Conservation (phyloP, 1,139 yeast species). For the Debaryomyces subglobosus region DNA sequence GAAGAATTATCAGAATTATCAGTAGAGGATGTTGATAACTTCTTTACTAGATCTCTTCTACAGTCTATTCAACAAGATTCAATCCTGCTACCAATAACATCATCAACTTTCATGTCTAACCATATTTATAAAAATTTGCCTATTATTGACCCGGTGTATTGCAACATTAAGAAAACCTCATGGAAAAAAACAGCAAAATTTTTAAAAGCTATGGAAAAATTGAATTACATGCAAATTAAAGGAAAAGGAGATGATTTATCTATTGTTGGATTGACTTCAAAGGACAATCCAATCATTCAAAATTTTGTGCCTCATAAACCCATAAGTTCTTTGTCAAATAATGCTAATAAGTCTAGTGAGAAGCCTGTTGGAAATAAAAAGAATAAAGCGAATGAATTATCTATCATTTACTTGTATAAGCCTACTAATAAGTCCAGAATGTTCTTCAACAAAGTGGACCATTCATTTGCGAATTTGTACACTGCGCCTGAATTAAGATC, state of each 20-base stretch:
- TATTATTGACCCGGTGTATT: slow-evolving; percentile 47
- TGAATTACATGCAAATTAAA: slow-evolving; percentile 62
- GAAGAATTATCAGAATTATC: slow-evolving; percentile 45
- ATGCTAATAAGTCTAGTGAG: slow-evolving; percentile 8
- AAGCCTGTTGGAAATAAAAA: slow-evolving; percentile 25
- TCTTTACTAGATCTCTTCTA: slow-evolving; percentile 67
- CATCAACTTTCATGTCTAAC: slow-evolving; percentile 76
- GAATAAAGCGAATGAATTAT: slow-evolving; percentile 28
- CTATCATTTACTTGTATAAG: slow-evolving; percentile 49
- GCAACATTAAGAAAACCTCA: slow-evolving; percentile 77
- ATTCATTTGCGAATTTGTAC: slow-evolving; percentile 45
- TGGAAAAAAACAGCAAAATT: slow-evolving; percentile 91
- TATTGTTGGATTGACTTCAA: slow-evolving; percentile 53
- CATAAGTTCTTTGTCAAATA: slow-evolving; percentile 15
- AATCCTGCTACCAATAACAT: slow-evolving; percentile 59
- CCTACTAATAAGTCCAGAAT: slow-evolving; percentile 54
- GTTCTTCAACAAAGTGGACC: slow-evolving; percentile 51
- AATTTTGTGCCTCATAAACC: slow-evolving; percentile 63
- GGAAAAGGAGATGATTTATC: slow-evolving; percentile 78
- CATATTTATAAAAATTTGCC: slow-evolving; percentile 77
- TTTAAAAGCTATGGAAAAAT: slow-evolving; percentile 82
- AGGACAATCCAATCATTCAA: slow-evolving; percentile 52
- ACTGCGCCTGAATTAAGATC: slow-evolving; percentile 56
- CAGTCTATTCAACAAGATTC: slow-evolving; percentile 67
- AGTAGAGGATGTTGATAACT: slow-evolving; percentile 75